Conservation (phyloP, 768 basidiomycete species). For the Pilatotrama ljubarskyi region DNA sequence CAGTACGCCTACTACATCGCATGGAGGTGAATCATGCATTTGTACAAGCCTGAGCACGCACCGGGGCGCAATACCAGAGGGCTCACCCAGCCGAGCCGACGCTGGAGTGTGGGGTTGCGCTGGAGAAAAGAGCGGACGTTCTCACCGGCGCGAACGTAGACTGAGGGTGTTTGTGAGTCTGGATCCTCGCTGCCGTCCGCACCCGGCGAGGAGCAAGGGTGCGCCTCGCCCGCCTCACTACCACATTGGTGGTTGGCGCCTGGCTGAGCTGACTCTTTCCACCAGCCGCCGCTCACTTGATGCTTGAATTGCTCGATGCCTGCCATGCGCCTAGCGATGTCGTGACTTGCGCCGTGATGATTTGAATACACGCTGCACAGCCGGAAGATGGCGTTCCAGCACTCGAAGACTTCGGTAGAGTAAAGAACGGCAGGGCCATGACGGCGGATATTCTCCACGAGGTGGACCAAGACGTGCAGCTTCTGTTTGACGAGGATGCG, state of each 20-base stretch:
- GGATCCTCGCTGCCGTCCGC: neutral
- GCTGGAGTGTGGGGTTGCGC: conserved; percentile 22
- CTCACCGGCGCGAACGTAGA: conserved; percentile 19
- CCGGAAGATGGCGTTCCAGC: conserved; percentile 45
- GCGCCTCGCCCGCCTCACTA: too few species aligned
- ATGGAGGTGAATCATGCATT: neutral
- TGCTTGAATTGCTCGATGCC: conserved; percentile 29
- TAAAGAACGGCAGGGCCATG: conserved; percentile 37
- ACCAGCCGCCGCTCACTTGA: conserved; percentile 26
- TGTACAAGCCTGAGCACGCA: neutral
- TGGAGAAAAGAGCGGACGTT: conserved; percentile 18
- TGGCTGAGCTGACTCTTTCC: too few species aligned
- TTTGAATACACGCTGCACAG: conserved; percentile 43
- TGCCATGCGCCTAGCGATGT: conserved; percentile 21
- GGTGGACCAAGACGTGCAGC: conserved; percentile 21
- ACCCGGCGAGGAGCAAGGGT: too few species aligned
- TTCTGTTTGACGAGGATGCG: conserved; percentile 21
- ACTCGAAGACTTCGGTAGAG: conserved; percentile 43
- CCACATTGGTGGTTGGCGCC: neutral
- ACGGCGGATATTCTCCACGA: conserved; percentile 19
- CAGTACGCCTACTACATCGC: neutral
- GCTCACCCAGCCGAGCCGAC: conserved; percentile 24
- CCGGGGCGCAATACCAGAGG: neutral
- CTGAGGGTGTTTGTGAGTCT: neutral
- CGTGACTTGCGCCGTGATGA: conserved; percentile 38